These are phyloP conservation scores for Cruciata laevipes DNA, from an alignment of 257 asterid species.

Conservation along the genomic window DNA sequence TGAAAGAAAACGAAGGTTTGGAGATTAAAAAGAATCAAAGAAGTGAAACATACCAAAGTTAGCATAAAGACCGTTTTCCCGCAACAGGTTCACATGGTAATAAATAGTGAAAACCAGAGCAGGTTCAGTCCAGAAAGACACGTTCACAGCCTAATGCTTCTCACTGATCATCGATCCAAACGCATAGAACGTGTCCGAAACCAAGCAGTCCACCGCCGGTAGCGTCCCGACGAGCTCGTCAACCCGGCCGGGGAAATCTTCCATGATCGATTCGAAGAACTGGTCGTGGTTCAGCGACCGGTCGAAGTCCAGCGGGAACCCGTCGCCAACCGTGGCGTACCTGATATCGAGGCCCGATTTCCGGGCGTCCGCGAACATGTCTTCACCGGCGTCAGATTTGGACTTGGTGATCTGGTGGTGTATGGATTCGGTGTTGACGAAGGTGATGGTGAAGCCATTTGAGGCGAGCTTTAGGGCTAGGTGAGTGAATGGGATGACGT, in stretches of 20 bases:
- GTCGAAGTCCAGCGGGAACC: constrained; percentile 39
- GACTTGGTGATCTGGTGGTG: constrained; percentile 23
- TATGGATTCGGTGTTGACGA: constrained; percentile 21
- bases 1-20: no score
- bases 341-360: constrained; percentile 49
- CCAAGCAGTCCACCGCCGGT: constrained; percentile 25
- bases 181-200: constrained; percentile 39
- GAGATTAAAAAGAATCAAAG: no score
- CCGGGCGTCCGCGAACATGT: constrained; percentile 40
- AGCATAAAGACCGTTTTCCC: constrained; percentile 37
- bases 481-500: constrained; percentile 20
- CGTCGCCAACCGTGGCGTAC: constrained; percentile 48
- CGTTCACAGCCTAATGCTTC: constrained; percentile 35
- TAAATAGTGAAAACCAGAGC: constrained; percentile 40
- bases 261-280: constrained; percentile 13
- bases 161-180: constrained; percentile 38
- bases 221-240: constrained; percentile 31
- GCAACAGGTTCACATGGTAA: constrained; percentile 41
- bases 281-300: constrained; percentile 20
- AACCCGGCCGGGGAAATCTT: constrained; percentile 30
- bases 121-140: constrained; percentile 59
- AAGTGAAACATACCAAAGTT: constrained; percentile 20
- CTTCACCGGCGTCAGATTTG: neutral
- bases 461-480: constrained; percentile 33
- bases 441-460: constrained; percentile 31